Evolutionary conservation across 805 yeast species (phyloP).

Genomic region (Pichia phayaonensis): DNA sequence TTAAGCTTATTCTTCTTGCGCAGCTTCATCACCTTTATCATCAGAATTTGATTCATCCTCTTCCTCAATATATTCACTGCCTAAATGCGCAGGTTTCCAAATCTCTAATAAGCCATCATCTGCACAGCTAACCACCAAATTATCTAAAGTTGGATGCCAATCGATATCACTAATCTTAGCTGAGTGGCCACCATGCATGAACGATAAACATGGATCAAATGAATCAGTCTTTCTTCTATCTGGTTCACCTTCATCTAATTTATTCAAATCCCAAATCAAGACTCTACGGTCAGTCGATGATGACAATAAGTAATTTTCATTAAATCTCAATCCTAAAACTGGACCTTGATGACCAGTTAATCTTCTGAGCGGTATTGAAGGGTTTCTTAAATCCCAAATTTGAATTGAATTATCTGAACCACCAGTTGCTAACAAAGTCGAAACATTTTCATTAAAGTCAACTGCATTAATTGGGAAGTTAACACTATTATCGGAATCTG

Average conservation of each 20-base stretch:
- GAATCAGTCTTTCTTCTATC: constrained; percentile 46
- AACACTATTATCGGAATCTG: constrained; percentile 18
- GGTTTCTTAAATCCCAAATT: constrained; percentile 68
- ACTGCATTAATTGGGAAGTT: constrained; percentile 46
- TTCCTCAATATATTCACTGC: constrained; percentile 32
- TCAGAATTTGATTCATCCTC: constrained; percentile 37
- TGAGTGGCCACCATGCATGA: constrained; percentile 86
- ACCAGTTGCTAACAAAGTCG: constrained; percentile 63
- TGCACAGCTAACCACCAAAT: constrained; percentile 59
- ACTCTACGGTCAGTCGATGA: constrained; percentile 62
- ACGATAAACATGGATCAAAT: constrained; percentile 69
- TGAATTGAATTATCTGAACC: constrained; percentile 69
- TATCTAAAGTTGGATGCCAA: constrained; percentile 54
- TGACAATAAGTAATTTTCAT: constrained; percentile 41
- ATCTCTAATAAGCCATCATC: constrained; percentile 72
- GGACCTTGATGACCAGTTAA: constrained; percentile 59
- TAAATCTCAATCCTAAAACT: constrained; percentile 49
- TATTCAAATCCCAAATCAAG: constrained; percentile 64
- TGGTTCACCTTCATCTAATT: constrained; percentile 49
- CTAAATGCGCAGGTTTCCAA: constrained; percentile 59
- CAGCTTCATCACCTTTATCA: constrained; percentile 12
- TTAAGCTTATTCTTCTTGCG: constrained; percentile 7
- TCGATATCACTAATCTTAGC: constrained; percentile 57
- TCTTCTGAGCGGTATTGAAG: constrained; percentile 49
- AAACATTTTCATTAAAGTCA: constrained; percentile 51